Percentiles rank a stretch among this genome's conserved stretches.
phyloP scores from a whole-genome alignment of 225 moss, liverwort and hornwort genomes.

The Straminergon stramineum region DNA sequence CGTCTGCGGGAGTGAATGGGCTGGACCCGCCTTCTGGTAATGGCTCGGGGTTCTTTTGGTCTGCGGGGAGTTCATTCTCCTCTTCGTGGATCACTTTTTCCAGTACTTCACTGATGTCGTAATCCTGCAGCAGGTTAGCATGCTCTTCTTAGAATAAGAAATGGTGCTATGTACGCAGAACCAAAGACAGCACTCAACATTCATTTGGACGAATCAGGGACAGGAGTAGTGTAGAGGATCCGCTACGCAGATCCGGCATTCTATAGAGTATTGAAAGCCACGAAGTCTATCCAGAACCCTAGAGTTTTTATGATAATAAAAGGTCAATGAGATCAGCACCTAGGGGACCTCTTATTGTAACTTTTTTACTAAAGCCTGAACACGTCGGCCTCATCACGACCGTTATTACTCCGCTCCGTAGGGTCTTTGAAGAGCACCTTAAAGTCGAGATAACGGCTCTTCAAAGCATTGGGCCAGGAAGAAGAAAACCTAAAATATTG shows the following conservation, averaged over 20 bases:
- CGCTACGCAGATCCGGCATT: neutral
- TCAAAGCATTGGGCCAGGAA: neutral
- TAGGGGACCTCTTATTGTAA: neutral
- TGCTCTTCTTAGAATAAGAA: neutral
- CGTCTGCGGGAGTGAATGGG: conserved; percentile 41
- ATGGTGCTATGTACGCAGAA: neutral
- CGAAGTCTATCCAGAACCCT: neutral
- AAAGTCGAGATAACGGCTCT: neutral
- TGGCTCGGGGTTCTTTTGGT: conserved; percentile 2
- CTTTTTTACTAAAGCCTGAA: neutral
- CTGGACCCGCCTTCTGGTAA: conserved; percentile 29
- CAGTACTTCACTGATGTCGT: conserved; percentile 19
- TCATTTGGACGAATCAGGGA: neutral
- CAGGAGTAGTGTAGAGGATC: neutral
- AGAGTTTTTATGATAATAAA: neutral
- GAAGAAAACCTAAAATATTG: neutral
- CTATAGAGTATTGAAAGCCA: neutral
- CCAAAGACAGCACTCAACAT: neutral
- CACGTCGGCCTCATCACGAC: neutral
- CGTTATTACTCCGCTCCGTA: neutral
- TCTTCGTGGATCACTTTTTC: conserved; percentile 27
- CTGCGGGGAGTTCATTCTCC: conserved; percentile 1
- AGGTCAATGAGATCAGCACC: neutral
- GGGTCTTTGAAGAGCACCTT: neutral
- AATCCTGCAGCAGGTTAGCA: neutral